phyloP scores from a whole-genome alignment of 768 basidiomycete species.

The Trametes sanguinea region DNA sequence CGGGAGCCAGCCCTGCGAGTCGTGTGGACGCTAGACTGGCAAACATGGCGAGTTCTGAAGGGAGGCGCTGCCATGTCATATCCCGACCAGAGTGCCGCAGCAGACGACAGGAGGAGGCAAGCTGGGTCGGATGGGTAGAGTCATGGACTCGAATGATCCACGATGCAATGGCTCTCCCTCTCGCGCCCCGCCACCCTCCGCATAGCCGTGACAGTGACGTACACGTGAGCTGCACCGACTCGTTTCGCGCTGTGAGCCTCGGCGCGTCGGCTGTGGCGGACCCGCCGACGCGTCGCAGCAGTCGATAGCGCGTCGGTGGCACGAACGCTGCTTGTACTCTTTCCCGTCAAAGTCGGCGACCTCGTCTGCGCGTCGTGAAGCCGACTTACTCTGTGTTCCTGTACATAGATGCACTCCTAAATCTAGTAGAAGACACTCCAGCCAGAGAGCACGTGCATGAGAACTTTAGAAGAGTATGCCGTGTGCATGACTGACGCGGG shows the following conservation, averaged over 20 bases:
- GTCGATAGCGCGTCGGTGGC: no score
- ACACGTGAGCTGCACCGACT: not conserved
- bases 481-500: no score
- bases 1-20: not conserved
- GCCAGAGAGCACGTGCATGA: no score
- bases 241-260: not conserved
- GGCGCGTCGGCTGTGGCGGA: no score
- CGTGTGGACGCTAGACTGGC: not conserved
- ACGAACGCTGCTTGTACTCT: no score
- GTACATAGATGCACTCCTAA: no score
- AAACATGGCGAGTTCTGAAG: conserved; percentile 3
- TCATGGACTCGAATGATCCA: conserved; percentile 20
- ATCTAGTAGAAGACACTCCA: no score
- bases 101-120: not conserved
- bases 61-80: conserved; percentile 16
- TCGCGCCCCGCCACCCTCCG: not conserved
- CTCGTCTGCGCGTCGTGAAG: no score
- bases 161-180: not conserved
- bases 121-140: conserved; percentile 3
- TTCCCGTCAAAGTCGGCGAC: no score
- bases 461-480: no score
- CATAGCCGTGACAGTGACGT: conserved; percentile 4
- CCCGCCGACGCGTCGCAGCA: no score
- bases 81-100: not conserved
- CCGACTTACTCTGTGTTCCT: no score